Percentiles rank a stretch among this genome's conserved stretches.
Evolutionary conservation across 192 early-diverging fungal species (phyloP).

Genomic region (Coemansia sp.): DNA sequence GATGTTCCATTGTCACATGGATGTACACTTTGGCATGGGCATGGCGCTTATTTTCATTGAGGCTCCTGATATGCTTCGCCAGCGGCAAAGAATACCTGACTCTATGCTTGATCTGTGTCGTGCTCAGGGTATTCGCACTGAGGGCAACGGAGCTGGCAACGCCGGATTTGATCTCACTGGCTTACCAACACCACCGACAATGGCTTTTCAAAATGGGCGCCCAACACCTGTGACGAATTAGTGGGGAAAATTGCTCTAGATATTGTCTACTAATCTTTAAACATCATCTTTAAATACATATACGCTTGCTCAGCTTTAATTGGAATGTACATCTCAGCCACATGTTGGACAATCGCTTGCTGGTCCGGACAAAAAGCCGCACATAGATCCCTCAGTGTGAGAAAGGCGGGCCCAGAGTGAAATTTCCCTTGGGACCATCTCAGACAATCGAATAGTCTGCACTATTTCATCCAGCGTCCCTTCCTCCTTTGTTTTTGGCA

Average conservation of each 20-base stretch:
- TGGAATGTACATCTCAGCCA: neutral
- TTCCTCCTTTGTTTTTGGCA: neutral
- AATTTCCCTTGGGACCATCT: neutral
- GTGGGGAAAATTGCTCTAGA: neutral
- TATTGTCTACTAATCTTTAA: neutral
- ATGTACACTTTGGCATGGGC: conserved; percentile 62
- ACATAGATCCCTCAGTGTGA: neutral
- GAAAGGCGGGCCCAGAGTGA: neutral
- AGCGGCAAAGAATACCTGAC: conserved; percentile 47
- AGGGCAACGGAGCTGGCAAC: conserved; percentile 76
- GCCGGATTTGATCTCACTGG: conserved; percentile 66
- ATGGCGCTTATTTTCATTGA: conserved; percentile 69
- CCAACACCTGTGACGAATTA: neutral
- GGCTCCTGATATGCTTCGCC: conserved; percentile 62
- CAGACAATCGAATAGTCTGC: neutral
- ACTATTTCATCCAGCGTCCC: neutral
- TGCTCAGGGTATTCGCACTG: conserved; percentile 53
- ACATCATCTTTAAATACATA: neutral
- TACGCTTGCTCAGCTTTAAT: neutral
- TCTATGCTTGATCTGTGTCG: conserved; percentile 60
- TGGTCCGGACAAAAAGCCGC: neutral
- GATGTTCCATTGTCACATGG: conserved; percentile 80
- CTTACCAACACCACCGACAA: conserved; percentile 23
- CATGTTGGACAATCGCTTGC: neutral
- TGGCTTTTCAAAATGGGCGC: neutral